Percentiles rank a stretch among this genome's conserved stretches.
Conservation (phyloP, 108 stramenopile species). For the Nitzschia putrida region DNA sequence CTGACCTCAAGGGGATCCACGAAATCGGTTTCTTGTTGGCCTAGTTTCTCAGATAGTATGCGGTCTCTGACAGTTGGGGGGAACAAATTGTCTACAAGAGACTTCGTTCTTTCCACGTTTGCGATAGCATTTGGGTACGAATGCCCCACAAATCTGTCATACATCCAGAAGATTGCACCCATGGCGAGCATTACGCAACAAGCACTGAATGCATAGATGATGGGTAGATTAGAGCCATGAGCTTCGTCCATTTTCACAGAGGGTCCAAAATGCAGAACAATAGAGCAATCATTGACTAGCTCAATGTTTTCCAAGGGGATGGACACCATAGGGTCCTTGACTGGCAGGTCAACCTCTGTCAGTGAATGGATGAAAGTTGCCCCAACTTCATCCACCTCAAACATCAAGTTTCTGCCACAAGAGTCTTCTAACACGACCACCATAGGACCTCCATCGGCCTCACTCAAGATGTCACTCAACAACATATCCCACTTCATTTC, state of each 20-base stretch:
- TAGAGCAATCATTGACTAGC: not conserved
- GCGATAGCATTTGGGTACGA: not conserved
- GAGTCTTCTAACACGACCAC: slow-evolving; percentile 3
- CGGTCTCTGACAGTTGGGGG: slow-evolving; percentile 16
- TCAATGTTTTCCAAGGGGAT: not conserved
- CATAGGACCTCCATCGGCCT: not conserved
- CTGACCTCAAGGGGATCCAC: slow-evolving; percentile 1
- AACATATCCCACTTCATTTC: slow-evolving; percentile 6
- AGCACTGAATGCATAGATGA: not conserved
- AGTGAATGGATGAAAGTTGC: not conserved
- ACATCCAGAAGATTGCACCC: slow-evolving; percentile 9
- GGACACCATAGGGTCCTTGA: not conserved
- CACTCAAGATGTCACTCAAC: not conserved
- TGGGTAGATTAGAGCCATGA: slow-evolving; percentile 1
- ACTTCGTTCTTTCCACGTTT: slow-evolving; percentile 10
- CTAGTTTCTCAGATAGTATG: slow-evolving; percentile 3
- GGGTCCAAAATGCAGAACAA: slow-evolving; percentile 1
- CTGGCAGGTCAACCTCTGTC: not conserved
- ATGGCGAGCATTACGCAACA: not conserved
- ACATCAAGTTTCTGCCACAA: not conserved
- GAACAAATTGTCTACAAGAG: slow-evolving; percentile 11
- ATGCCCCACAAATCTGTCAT: slow-evolving; percentile 7
- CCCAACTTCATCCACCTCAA: not conserved
- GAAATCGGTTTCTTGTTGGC: not conserved
- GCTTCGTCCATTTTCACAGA: not conserved